phyloP scores from a whole-genome alignment of 371 early-diverging fungal species.

The Apophysomyces sp. region DNA sequence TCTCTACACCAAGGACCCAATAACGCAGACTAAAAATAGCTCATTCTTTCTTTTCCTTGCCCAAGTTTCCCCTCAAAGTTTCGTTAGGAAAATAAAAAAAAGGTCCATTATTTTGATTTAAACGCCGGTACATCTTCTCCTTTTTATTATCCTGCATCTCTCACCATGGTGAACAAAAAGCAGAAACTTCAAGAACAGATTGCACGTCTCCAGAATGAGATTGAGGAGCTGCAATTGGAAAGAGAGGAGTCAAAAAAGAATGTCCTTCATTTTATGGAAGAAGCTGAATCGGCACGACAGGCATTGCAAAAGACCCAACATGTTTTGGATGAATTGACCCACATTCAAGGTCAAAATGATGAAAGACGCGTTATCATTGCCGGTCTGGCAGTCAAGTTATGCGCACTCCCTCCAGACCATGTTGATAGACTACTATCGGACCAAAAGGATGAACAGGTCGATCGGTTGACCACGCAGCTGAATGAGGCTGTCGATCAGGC shows the following conservation, averaged over 20 bases:
- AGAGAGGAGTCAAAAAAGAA: conserved; percentile 43
- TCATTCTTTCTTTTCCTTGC: too few relatives aligned
- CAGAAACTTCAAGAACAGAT: conserved; percentile 24
- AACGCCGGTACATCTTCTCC: not conserved
- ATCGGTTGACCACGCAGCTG: not conserved
- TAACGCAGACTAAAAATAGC: too few relatives aligned
- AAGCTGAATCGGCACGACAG: conserved; percentile 28
- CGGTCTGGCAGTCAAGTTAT: not conserved
- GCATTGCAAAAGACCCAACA: conserved; percentile 23
- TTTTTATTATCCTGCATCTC: not conserved
- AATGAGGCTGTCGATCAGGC: not conserved
- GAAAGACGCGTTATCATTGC: not conserved
- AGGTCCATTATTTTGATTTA: not conserved
- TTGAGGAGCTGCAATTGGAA: conserved; percentile 37
- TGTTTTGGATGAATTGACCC: conserved; percentile 12
- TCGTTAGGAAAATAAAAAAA: too few relatives aligned
- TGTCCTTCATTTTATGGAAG: conserved; percentile 39
- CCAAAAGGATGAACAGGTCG: not conserved
- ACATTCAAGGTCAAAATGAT: not conserved
- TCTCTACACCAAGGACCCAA: too few relatives aligned
- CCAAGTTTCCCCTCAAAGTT: too few relatives aligned
- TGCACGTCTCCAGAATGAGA: conserved; percentile 29
- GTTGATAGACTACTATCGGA: not conserved
- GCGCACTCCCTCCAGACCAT: not conserved
- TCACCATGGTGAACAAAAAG: conserved; percentile 15